Conservation (phyloP, 176 grass and related monocot genomes). For the Ananas comosus region DNA sequence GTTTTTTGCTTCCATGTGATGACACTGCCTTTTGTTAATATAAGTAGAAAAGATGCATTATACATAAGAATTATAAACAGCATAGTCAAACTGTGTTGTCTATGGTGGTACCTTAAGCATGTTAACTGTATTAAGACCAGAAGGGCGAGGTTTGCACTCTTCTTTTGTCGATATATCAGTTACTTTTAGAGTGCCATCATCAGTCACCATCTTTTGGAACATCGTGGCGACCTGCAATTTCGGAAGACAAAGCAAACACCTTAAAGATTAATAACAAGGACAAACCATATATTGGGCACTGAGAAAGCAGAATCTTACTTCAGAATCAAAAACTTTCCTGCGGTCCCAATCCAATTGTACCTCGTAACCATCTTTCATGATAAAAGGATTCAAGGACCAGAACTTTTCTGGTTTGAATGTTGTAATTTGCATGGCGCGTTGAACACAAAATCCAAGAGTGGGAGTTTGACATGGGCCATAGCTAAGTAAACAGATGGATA, state of each 20-base stretch:
- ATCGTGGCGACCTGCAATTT: slow-evolving; percentile 68
- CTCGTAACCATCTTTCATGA: slow-evolving; percentile 73
- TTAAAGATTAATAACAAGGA: slow-evolving; percentile 5
- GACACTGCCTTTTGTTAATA: no score
- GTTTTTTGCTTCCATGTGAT: no score
- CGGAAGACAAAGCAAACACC: slow-evolving; percentile 14
- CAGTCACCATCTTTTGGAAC: slow-evolving; percentile 87
- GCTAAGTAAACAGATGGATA: slow-evolving; percentile 31
- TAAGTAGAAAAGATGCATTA: no score
- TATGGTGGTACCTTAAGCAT: slow-evolving; percentile 70
- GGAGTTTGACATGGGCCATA: slow-evolving; percentile 98
- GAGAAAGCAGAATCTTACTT: slow-evolving; percentile 44
- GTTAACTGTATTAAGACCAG: slow-evolving; percentile 96
- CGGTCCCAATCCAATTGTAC: slow-evolving; percentile 85
- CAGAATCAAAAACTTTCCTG: slow-evolving; percentile 78
- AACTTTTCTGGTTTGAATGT: slow-evolving; percentile 99
- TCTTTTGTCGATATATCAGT: slow-evolving; percentile 71
- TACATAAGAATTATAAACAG: no score
- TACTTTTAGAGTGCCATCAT: slow-evolving; percentile 70
- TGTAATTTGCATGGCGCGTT: slow-evolving; percentile 82
- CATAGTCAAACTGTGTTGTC: neutral
- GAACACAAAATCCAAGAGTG: slow-evolving; percentile 93
- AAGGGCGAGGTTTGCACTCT: slow-evolving; percentile 77
- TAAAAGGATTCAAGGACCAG: slow-evolving; percentile 78
- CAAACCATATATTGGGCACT: slow-evolving; percentile 15